Base-by-base conservation (phyloP, 805 yeast species). In the Wickerhamomyces pijperi region DNA sequence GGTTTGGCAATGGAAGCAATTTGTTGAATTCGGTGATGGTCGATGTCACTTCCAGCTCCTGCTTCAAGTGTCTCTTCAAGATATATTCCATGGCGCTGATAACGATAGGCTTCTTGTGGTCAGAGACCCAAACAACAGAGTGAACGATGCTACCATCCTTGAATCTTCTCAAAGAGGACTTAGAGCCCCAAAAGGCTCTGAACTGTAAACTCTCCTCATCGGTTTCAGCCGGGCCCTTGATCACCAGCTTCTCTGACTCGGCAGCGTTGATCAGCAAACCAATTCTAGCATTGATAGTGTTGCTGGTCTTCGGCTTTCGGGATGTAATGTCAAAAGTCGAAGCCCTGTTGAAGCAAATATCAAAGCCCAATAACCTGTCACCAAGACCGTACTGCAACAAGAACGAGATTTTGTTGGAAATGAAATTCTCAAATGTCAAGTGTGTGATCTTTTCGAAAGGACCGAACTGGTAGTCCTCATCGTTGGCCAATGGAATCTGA, bases 91-190 rank as follows among this genome's bases (percentile, higher is more conserved):
- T 61, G 37, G 90, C 83, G 19, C 80, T 67, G 4, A 76, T 57
- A 13, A 78, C 75, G 5, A 86, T 68, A 1, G 92, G 81, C 40
- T 74, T 78, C 18, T 66, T 62, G 17, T 72, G 59, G 5, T 73
- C 64, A 4, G 72, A 63, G 5, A 65, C 60, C 97, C 97, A 92
- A 23, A 87, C 81, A 40, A 92, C 94, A 56, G 95, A 83, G 60
- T 92, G 94, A 45, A 76, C 79, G 43, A 92, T 87, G 4, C 81
- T 68, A 31, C 97, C 97, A 60, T 92, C 95, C 54, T 84, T 87
- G 64, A 90, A 92, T 56, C 92, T 76, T 65, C 99, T 76, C 40
- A 92, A 67, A 13, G 92, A 84, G 0, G 94, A 77, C 47, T 75
- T 80, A 9, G 72, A 54, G 11, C 97, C 97, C 99, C 99, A 92